These are phyloP conservation scores for Spergularia azorica DNA, from an alignment of 179 eudicot genomes.

Conservation along the genomic window DNA sequence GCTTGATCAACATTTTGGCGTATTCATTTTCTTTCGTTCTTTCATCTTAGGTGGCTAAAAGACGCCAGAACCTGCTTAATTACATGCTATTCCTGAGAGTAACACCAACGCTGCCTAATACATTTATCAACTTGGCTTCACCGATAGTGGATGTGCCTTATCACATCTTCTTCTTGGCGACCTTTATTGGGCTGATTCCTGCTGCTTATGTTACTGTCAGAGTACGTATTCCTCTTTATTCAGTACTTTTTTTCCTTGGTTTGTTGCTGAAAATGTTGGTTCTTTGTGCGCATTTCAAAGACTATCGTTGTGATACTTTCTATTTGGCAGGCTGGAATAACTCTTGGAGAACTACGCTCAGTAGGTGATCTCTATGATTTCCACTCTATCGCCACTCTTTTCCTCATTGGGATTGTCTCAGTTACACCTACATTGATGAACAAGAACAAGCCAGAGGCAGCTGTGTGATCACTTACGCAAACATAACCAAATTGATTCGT, in stretches of 20 bases:
- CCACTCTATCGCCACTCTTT: slow-evolving; percentile 82
- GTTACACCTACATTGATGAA: slow-evolving; percentile 77
- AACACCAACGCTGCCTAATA: slow-evolving; percentile 90
- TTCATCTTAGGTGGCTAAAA: slow-evolving; percentile 69
- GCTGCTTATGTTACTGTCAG: slow-evolving; percentile 91
- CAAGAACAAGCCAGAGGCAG: slow-evolving; percentile 43
- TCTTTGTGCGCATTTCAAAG: background rate
- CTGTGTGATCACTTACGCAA: too few species aligned
- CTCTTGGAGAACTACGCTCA: slow-evolving; percentile 87
- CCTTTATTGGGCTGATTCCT: slow-evolving; percentile 76
- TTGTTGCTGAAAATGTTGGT: background rate
- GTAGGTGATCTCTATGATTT: slow-evolving; percentile 84
- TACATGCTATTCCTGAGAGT: slow-evolving; percentile 94
- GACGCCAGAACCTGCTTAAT: slow-evolving; percentile 71
- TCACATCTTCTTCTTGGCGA: slow-evolving; percentile 84
- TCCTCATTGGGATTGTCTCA: slow-evolving; percentile 73
- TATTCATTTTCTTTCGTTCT: background rate
- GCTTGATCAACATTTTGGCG: background rate
- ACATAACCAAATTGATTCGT: background rate
- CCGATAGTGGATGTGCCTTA: slow-evolving; percentile 92
- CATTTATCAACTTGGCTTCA: slow-evolving; percentile 87
- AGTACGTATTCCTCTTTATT: slow-evolving; percentile 40
- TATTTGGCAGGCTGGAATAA: slow-evolving; percentile 80
- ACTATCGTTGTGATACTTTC: background rate
- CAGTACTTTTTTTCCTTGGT: background rate